A percentile compares a stretch with the other conserved stretches of the same genome.
These are phyloP conservation scores for Entomortierella parvispora DNA, from an alignment of 192 early-diverging fungal genomes.

Conservation along the genomic window DNA sequence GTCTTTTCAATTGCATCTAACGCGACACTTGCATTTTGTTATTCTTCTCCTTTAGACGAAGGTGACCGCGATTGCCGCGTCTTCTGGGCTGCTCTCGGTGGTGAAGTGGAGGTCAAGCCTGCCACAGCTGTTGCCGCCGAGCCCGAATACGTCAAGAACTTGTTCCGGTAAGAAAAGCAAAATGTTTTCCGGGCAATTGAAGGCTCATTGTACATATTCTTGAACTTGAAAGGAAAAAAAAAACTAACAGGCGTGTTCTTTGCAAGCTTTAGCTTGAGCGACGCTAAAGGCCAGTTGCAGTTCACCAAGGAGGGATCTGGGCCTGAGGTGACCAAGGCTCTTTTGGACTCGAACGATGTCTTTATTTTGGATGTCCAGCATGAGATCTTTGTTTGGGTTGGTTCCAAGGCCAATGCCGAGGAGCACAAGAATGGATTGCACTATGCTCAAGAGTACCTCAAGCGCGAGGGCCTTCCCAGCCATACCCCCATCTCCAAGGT, in stretches of 20 bases:
- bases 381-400: constrained; percentile 72
- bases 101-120: constrained; percentile 64
- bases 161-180: constrained; percentile 59
- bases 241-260: too few relatives aligned
- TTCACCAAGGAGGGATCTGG: constrained; percentile 69
- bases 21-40: too few relatives aligned
- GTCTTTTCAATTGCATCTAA: background rate
- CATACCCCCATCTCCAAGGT: constrained; percentile 70
- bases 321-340: constrained; percentile 41
- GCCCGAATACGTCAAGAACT: constrained; percentile 53
- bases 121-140: constrained; percentile 57
- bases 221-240: too few relatives aligned
- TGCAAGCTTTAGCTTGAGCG: constrained; percentile 38
- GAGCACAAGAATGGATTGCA: constrained; percentile 67
- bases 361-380: constrained; percentile 73
- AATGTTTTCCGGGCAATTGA: background rate
- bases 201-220: background rate
- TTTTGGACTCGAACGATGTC: constrained; percentile 71
- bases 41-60: constrained; percentile 60
- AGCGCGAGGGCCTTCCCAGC: constrained; percentile 57
- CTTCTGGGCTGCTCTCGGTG: constrained; percentile 76
- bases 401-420: constrained; percentile 56
- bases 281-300: constrained; percentile 50
- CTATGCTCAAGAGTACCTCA: constrained; percentile 73
- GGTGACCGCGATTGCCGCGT: constrained; percentile 60